Evolutionary conservation across 192 early-diverging fungal genomes (phyloP).

Genomic region (Fimicolochytrium jonesii): DNA sequence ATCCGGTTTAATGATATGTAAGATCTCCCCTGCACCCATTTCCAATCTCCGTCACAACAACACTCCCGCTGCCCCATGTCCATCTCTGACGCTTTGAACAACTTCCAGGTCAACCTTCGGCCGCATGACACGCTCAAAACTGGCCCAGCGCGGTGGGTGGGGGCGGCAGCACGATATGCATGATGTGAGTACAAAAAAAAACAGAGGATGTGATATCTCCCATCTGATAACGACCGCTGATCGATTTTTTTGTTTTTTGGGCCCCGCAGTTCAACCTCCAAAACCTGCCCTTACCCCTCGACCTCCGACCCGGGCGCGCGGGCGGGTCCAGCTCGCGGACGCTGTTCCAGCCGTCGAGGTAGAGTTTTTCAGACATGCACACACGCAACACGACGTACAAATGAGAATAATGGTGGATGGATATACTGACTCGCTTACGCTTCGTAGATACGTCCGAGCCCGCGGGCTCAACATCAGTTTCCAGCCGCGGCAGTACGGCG

Average conservation of each 20-base stretch:
- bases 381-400: no score
- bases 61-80: no score
- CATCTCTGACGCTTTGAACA: no score
- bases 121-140: background rate
- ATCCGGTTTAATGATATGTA: slow-evolving; percentile 49
- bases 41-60: background rate
- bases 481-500: background rate
- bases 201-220: no score
- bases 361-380: no score
- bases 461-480: slow-evolving; percentile 41
- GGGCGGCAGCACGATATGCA: no score
- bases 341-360: slow-evolving; percentile 39
- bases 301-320: background rate
- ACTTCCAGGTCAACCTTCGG: background rate
- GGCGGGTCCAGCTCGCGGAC: slow-evolving; percentile 24
- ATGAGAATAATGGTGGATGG: no score
- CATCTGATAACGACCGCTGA: no score
- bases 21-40: background rate
- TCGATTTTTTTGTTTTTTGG: background rate
- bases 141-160: no score
- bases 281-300: slow-evolving; percentile 10
- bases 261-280: slow-evolving; percentile 2
- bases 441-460: slow-evolving; percentile 40
- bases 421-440: no score
- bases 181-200: no score